phyloP scores from a whole-genome alignment of 176 grass and related monocot genomes.

The barley (Hordeum vulgare) region DNA sequence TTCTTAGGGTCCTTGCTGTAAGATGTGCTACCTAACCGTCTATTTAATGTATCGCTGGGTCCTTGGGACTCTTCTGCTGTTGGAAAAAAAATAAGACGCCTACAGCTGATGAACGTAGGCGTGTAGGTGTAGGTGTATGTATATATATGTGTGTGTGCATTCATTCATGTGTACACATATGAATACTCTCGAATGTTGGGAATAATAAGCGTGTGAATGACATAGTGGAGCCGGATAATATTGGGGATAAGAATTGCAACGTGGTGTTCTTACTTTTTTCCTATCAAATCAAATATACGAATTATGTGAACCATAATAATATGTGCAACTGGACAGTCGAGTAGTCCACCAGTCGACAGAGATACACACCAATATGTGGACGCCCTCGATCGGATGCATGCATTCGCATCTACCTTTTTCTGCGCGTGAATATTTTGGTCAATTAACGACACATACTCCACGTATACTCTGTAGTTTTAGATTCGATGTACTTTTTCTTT shows the following conservation, averaged over 20 bases:
- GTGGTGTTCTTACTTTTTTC: conserved; percentile 20
- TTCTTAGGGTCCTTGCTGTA: no score
- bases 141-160: background rate
- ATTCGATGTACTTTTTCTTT: background rate
- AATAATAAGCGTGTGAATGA: background rate
- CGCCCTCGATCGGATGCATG: background rate
- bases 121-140: no score
- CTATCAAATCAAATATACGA: background rate
- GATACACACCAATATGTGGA: background rate
- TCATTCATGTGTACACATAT: background rate
- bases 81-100: no score
- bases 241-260: conserved; percentile 36
- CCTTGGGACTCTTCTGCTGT: no score
- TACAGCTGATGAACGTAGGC: background rate
- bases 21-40: no score
- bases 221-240: conserved; percentile 12
- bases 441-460: background rate
- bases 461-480: background rate
- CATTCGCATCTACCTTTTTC: conserved; percentile 9
- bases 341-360: background rate
- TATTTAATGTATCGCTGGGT: no score
- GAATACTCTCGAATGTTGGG: background rate
- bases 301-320: conserved; percentile 12
- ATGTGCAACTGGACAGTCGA: conserved; percentile 7
- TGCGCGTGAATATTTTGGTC: background rate